Conservation (phyloP, 306 rosid species). For the Benincasa hispida region DNA sequence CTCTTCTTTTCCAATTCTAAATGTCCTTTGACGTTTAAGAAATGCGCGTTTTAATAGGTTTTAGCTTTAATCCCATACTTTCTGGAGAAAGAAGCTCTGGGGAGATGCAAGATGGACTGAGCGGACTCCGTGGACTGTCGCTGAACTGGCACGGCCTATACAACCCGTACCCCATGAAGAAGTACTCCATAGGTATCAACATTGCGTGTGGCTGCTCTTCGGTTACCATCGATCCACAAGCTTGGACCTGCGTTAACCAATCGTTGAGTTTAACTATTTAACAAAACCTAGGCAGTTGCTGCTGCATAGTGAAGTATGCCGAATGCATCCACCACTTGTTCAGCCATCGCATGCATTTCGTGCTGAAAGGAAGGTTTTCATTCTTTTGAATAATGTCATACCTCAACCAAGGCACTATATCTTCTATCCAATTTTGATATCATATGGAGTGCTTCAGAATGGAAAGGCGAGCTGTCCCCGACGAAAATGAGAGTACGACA, state of each 20-base stretch:
- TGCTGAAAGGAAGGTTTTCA: neutral
- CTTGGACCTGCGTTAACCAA: conserved; percentile 51
- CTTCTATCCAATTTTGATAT: conserved; percentile 66
- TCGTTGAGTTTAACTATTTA: neutral
- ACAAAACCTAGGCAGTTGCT: neutral
- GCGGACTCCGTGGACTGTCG: conserved; percentile 77
- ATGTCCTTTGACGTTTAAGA: conserved; percentile 18
- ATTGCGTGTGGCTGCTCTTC: conserved; percentile 97
- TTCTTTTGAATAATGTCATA: conserved; percentile 11
- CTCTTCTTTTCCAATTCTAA: neutral
- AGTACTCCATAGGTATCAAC: conserved; percentile 88
- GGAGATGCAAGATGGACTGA: conserved; percentile 79
- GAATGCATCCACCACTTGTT: neutral
- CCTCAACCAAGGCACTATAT: conserved; percentile 84
- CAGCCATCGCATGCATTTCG: neutral
- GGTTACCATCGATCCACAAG: conserved; percentile 94
- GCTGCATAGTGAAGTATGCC: no score
- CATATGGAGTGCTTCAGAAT: conserved; percentile 81
- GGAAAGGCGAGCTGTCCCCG: conserved; percentile 93
- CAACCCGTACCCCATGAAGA: conserved; percentile 79
- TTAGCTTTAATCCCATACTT: conserved; percentile 91
- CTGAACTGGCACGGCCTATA: conserved; percentile 53
- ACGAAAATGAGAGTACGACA: conserved; percentile 88
- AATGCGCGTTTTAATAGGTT: conserved; percentile 78
- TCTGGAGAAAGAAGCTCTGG: conserved; percentile 93